These are phyloP conservation scores for Heritiera littoralis DNA, from an alignment of 345 rosid species.

Conservation along the genomic window DNA sequence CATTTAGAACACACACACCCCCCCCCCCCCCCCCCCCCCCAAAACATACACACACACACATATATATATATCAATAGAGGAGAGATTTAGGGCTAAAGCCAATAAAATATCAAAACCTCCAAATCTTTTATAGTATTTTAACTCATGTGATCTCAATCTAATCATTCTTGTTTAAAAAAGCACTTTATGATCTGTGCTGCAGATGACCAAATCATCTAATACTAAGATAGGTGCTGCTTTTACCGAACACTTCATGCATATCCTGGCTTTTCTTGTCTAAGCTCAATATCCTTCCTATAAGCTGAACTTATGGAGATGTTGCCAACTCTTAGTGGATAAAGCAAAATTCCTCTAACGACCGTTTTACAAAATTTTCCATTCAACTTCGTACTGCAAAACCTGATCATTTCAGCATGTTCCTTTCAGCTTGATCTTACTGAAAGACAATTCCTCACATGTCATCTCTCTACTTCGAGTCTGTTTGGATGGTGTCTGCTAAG, in stretches of 20 bases:
- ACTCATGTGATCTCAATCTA: not conserved
- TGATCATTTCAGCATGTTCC: not conserved
- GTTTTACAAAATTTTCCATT: not conserved
- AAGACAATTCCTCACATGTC: not conserved
- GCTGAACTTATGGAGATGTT: not conserved
- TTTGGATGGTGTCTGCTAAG: not conserved
- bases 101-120: not conserved
- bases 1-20: not conserved
- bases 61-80: too few species aligned
- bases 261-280: not conserved
- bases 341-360: not conserved
- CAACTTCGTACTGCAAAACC: not conserved
- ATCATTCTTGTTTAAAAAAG: constrained; percentile 2
- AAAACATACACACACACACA: too few species aligned
- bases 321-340: not conserved
- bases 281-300: not conserved
- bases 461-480: not conserved
- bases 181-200: not conserved
- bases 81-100: not conserved
- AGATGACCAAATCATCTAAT: not conserved
- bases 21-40: too few species aligned
- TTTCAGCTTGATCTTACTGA: not conserved
- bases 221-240: not conserved
- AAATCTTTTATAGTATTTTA: not conserved
- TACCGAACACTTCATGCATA: not conserved